These are phyloP conservation scores for Orbilia oligospora DNA, from an alignment of 2,329 filamentous ascomycete genomes.

Conservation along the genomic window DNA sequence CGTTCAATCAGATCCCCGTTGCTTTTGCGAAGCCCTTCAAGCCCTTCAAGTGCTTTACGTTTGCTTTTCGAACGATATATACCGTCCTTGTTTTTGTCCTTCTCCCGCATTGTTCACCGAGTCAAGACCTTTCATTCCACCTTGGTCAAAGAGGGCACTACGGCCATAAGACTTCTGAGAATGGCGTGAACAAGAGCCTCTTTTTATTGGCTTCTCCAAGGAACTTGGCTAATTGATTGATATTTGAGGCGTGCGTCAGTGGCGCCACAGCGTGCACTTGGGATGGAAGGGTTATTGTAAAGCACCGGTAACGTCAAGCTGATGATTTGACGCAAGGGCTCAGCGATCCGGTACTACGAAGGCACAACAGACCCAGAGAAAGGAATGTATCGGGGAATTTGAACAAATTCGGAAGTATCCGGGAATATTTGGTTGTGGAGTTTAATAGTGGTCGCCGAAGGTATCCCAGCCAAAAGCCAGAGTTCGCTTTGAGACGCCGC, in stretches of 20 bases:
- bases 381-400: slow-evolving; percentile 39
- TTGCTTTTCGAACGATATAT: slow-evolving; percentile 59
- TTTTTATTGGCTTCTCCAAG: neutral
- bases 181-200: neutral
- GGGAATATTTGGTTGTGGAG: slow-evolving; percentile 14
- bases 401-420: slow-evolving; percentile 56
- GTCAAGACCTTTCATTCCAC: slow-evolving; percentile 56
- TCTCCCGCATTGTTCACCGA: slow-evolving; percentile 57
- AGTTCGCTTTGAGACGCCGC: slow-evolving; percentile 33
- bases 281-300: neutral
- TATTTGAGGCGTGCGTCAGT: slow-evolving; percentile 6
- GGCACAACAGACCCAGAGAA: slow-evolving; percentile 10
- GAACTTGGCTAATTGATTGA: neutral
- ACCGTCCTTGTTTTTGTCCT: slow-evolving; percentile 60
- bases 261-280: slow-evolving; percentile 22
- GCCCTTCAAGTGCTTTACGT: slow-evolving; percentile 52
- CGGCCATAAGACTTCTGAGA: slow-evolving; percentile 24
- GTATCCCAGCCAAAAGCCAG: slow-evolving; percentile 6
- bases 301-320: neutral
- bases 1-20: slow-evolving; percentile 56
- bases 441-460: slow-evolving; percentile 51
- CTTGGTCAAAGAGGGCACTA: slow-evolving; percentile 32
- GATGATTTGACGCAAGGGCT: slow-evolving; percentile 35
- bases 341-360: slow-evolving; percentile 33
- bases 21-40: slow-evolving; percentile 53